These are phyloP conservation scores for Corylus avellana DNA, from an alignment of 306 rosid species.

Conservation along the genomic window DNA sequence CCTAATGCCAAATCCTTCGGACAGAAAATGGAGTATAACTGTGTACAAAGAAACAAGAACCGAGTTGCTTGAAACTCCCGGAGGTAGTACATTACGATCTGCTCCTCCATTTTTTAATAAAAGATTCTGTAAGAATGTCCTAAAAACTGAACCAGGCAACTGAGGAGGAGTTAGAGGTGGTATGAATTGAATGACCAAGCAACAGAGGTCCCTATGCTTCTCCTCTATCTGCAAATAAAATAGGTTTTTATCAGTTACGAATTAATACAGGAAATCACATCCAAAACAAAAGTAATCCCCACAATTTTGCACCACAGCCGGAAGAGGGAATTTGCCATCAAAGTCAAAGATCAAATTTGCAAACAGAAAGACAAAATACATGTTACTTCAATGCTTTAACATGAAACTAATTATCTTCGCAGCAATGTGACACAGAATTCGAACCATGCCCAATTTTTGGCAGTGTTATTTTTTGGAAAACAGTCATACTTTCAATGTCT, in stretches of 20 bases:
- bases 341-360: background rate
- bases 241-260: slow-evolving; percentile 10
- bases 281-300: slow-evolving; percentile 6
- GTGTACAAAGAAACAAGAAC: slow-evolving; percentile 87
- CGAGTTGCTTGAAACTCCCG: slow-evolving; percentile 84
- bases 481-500: background rate
- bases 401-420: background rate
- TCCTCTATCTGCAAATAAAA: slow-evolving; percentile 75
- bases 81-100: slow-evolving; percentile 76
- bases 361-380: background rate
- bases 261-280: slow-evolving; percentile 20
- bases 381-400: background rate
- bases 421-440: background rate
- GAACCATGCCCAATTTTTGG: background rate
- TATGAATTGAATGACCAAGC: slow-evolving; percentile 85
- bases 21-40: slow-evolving; percentile 86
- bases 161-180: slow-evolving; percentile 84
- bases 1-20: slow-evolving; percentile 90
- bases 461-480: background rate
- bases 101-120: slow-evolving; percentile 86
- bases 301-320: background rate
- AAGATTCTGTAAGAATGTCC: slow-evolving; percentile 77
- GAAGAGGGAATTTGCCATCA: background rate
- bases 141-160: slow-evolving; percentile 88
- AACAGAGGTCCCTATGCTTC: slow-evolving; percentile 95